Percentiles rank a stretch among this genome's conserved stretches.
phyloP scores from a whole-genome alignment of 306 rosid genomes.

The Bauhinia variegata region DNA sequence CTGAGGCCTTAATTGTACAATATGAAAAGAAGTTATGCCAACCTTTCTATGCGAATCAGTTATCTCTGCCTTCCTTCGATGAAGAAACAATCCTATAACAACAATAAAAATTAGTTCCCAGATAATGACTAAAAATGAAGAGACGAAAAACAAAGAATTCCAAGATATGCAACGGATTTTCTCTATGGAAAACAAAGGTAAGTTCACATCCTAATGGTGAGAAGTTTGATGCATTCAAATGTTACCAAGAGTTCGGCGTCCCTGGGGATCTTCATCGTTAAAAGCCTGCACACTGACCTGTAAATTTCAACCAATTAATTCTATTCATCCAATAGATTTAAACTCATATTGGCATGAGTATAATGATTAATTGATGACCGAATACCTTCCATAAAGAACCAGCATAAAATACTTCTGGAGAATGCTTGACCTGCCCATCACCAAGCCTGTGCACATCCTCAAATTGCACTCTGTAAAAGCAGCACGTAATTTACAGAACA shows the following conservation, averaged over 20 bases:
- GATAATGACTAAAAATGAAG: no score
- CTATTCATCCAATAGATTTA: conserved; percentile 34
- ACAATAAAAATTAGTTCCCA: conserved; percentile 34
- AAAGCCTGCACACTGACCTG: conserved; percentile 98
- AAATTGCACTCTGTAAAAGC: conserved; percentile 80
- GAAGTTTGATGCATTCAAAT: conserved; percentile 31
- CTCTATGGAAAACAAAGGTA: conserved; percentile 17
- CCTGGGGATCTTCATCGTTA: conserved; percentile 94
- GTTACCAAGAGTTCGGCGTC: conserved; percentile 90
- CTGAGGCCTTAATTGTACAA: conserved; percentile 12
- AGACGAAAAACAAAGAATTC: neutral
- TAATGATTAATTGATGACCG: conserved; percentile 32
- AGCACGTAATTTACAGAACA: conserved; percentile 30
- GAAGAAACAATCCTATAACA: conserved; percentile 88
- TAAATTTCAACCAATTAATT: conserved; percentile 41
- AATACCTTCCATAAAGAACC: conserved; percentile 98
- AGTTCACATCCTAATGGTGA: conserved; percentile 25
- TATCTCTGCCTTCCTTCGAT: conserved; percentile 78
- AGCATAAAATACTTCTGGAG: conserved; percentile 89
- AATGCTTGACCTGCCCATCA: conserved; percentile 98
- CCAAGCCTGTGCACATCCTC: conserved; percentile 97
- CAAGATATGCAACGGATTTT: conserved; percentile 17
- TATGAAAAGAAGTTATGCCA: conserved; percentile 35
- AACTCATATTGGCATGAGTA: conserved; percentile 26
- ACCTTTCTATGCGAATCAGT: conserved; percentile 69